Conservation (phyloP, 805 yeast species). For the Maudiozyma bulderi region DNA sequence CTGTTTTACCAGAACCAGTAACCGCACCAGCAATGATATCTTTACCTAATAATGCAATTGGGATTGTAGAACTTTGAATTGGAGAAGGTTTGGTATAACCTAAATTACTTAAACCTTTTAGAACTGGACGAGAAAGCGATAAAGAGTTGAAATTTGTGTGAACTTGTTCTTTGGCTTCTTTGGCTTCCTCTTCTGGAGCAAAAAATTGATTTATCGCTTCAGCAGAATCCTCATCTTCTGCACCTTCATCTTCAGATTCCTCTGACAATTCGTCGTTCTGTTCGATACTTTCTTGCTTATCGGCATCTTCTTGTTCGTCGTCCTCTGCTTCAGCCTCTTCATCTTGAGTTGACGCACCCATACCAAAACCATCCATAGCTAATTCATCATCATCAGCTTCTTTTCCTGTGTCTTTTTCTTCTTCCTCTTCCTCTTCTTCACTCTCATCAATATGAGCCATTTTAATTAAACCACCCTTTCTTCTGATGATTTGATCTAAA, state of each 20-base stretch:
- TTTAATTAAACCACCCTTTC: slow-evolving; percentile 70
- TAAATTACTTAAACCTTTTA: slow-evolving; percentile 69
- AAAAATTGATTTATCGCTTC: slow-evolving; percentile 78
- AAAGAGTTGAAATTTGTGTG: slow-evolving; percentile 67
- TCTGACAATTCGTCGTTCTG: slow-evolving; percentile 16
- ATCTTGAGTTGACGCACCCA: slow-evolving; percentile 25
- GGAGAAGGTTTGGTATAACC: slow-evolving; percentile 90
- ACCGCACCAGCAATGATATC: slow-evolving; percentile 99
- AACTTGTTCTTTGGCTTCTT: slow-evolving; percentile 39
- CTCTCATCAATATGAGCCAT: slow-evolving; percentile 38
- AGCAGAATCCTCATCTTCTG: slow-evolving; percentile 37
- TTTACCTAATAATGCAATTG: slow-evolving; percentile 85
- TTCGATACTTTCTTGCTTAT: slow-evolving; percentile 6
- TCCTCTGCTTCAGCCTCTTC: slow-evolving; percentile 25
- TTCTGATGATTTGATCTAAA: slow-evolving; percentile 74
- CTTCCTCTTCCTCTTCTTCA: slow-evolving; percentile 36
- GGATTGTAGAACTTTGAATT: slow-evolving; percentile 87
- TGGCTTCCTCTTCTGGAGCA: slow-evolving; percentile 47
- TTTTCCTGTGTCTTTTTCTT: slow-evolving; percentile 26
- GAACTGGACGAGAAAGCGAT: slow-evolving; percentile 79
- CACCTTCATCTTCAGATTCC: slow-evolving; percentile 21
- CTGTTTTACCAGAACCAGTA: slow-evolving; percentile 99
- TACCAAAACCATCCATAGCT: slow-evolving; percentile 32
- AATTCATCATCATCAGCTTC: slow-evolving; percentile 27
- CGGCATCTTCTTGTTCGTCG: slow-evolving; percentile 13